These are phyloP conservation scores for Kwoniella europaea DNA, from an alignment of 768 basidiomycete genomes.

Conservation along the genomic window DNA sequence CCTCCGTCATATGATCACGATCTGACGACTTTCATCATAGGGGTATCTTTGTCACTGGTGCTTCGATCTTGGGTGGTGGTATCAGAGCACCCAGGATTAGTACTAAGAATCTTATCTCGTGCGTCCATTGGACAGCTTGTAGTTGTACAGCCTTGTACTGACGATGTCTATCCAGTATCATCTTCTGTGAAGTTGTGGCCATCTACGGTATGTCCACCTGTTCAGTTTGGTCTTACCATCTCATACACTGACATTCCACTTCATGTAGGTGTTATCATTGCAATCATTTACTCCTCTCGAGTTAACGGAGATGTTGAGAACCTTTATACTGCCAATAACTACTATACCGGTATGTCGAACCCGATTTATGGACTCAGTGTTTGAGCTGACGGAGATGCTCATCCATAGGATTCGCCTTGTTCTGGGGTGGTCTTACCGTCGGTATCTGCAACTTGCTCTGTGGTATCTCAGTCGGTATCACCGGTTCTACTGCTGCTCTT, in stretches of 20 bases:
- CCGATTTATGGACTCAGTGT: background rate
- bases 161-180: slow-evolving; percentile 68
- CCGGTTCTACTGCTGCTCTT: slow-evolving; percentile 91
- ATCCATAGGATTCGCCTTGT: slow-evolving; percentile 78
- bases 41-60: slow-evolving; percentile 96
- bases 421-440: slow-evolving; percentile 96
- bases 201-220: slow-evolving; percentile 70
- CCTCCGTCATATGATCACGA: background rate
- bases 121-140: slow-evolving; percentile 30
- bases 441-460: slow-evolving; percentile 94
- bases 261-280: slow-evolving; percentile 69
- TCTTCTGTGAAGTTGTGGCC: slow-evolving; percentile 99
- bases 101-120: slow-evolving; percentile 98
- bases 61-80: slow-evolving; percentile 96
- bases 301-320: slow-evolving; percentile 67
- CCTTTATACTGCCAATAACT: slow-evolving; percentile 84
- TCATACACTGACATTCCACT: background rate
- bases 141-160: background rate
- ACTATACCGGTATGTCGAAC: slow-evolving; percentile 75
- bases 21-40: slow-evolving; percentile 60
- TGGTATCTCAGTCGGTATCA: slow-evolving; percentile 90
- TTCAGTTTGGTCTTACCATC: background rate
- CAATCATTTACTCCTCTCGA: slow-evolving; percentile 92
- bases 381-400: background rate
- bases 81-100: slow-evolving; percentile 89